Evolutionary conservation across 2,329 filamentous ascomycete genomes (phyloP).

Genomic region (Colletotrichum cuscutae): DNA sequence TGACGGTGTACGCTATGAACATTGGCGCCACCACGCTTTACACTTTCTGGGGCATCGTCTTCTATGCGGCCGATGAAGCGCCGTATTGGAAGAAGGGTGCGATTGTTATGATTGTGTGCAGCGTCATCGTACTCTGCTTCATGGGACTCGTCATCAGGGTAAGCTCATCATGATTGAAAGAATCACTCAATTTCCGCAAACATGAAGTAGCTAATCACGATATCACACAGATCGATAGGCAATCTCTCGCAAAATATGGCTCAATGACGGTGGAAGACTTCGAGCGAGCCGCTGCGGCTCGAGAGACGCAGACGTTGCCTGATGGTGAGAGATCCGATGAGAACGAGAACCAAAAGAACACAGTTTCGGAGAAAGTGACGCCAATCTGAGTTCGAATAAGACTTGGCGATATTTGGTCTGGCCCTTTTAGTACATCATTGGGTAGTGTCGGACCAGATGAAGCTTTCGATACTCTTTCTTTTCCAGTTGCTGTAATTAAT

Average conservation of each 20-base stretch:
- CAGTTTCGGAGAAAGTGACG: neutral
- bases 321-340: neutral
- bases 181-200: neutral
- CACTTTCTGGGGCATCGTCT: constrained; percentile 50
- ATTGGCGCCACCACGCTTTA: constrained; percentile 49
- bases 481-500: too few relatives aligned
- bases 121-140: constrained; percentile 25
- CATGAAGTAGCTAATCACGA: neutral
- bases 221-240: neutral
- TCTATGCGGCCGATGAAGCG: constrained; percentile 49
- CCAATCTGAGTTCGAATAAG: neutral
- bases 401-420: neutral
- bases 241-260: constrained; percentile 7
- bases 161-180: neutral
- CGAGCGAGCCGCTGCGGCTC: neutral
- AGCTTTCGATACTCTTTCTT: too few relatives aligned
- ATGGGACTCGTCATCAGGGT: constrained; percentile 33
- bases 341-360: neutral
- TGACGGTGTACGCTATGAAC: constrained; percentile 52
- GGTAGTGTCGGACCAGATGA: too few relatives aligned
- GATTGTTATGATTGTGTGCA: constrained; percentile 45
- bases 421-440: too few relatives aligned
- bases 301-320: neutral
- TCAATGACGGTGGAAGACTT: neutral
- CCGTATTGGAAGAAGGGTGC: constrained; percentile 49